Evolutionary conservation across 106 monocot species (phyloP).

Genomic region (Phalaenopsis aphrodite): DNA sequence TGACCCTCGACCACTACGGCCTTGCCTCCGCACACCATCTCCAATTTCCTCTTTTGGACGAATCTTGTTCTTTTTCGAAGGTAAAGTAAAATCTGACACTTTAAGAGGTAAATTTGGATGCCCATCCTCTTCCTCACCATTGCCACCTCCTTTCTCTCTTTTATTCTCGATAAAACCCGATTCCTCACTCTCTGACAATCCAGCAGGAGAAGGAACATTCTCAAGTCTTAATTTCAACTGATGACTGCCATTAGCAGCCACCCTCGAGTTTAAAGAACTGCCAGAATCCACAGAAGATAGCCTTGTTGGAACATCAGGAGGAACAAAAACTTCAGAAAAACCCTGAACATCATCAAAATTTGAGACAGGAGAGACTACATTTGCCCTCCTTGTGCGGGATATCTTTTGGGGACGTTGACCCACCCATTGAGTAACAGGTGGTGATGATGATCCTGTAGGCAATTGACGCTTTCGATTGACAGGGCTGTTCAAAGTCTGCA

Average conservation of each 20-base stretch:
- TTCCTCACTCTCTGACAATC: constrained; percentile 73
- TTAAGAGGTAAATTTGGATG: constrained; percentile 26
- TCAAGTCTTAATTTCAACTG: constrained; percentile 41
- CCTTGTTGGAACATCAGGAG: constrained; percentile 36
- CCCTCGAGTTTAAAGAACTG: constrained; percentile 20
- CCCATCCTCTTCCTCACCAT: constrained; percentile 50
- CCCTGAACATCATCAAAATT: constrained; percentile 55
- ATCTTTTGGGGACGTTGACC: constrained; percentile 65
- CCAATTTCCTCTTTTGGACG: constrained; percentile 59
- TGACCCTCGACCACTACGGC: constrained; percentile 63
- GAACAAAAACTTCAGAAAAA: constrained; percentile 35
- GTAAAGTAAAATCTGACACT: constrained; percentile 21
- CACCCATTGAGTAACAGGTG: constrained; percentile 66
- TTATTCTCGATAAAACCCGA: constrained; percentile 48
- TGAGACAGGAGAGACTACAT: constrained; percentile 78
- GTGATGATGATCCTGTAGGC: constrained; percentile 43
- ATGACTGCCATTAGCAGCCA: constrained; percentile 11
- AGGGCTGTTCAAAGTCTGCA: constrained; percentile 23
- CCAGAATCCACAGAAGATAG: constrained; percentile 23
- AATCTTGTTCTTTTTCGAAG: constrained; percentile 57
- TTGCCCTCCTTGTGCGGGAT: constrained; percentile 65
- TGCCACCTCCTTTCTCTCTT: constrained; percentile 52
- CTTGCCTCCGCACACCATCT: constrained; percentile 75
- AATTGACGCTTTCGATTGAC: constrained; percentile 52
- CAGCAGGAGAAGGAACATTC: constrained; percentile 40